Conservation (phyloP, 2,329 filamentous ascomycete genomes). For the Furcasterigmium furcatum region DNA sequence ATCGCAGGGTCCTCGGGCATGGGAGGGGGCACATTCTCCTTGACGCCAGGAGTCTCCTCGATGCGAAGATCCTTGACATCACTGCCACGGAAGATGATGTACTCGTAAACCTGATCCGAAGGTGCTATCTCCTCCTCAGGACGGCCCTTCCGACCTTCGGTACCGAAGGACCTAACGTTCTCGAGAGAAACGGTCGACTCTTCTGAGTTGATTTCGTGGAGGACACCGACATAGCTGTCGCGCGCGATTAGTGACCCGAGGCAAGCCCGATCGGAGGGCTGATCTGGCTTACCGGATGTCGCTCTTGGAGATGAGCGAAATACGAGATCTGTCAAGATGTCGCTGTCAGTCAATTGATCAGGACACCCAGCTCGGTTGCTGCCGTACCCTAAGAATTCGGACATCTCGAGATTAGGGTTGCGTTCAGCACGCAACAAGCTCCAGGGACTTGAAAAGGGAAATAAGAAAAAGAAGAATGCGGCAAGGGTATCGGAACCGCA, state of each 20-base stretch:
- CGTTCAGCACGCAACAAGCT: constrained; percentile 39
- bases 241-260: too few species aligned
- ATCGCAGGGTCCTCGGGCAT: constrained; percentile 96
- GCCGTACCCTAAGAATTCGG: constrained; percentile 58
- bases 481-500: not conserved
- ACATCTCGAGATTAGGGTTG: constrained; percentile 42
- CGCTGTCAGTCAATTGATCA: constrained; percentile 21
- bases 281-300: constrained; percentile 88
- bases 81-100: constrained; percentile 96
- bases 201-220: constrained; percentile 98
- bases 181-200: constrained; percentile 95
- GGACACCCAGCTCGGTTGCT: constrained; percentile 11
- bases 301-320: constrained; percentile 95
- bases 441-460: constrained; percentile 2
- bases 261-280: constrained; percentile 1
- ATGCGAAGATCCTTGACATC: constrained; percentile 98
- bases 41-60: constrained; percentile 73
- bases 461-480: not conserved
- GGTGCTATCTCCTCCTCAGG: constrained; percentile 79
- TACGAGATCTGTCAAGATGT: constrained; percentile 67
- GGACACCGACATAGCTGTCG: constrained; percentile 91
- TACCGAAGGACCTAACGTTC: constrained; percentile 91
- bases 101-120: constrained; percentile 90
- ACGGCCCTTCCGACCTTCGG: constrained; percentile 80
- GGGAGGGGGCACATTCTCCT: constrained; percentile 71